These are phyloP conservation scores for Agaricus subrufescens DNA, from an alignment of 768 basidiomycete genomes.

Conservation along the genomic window DNA sequence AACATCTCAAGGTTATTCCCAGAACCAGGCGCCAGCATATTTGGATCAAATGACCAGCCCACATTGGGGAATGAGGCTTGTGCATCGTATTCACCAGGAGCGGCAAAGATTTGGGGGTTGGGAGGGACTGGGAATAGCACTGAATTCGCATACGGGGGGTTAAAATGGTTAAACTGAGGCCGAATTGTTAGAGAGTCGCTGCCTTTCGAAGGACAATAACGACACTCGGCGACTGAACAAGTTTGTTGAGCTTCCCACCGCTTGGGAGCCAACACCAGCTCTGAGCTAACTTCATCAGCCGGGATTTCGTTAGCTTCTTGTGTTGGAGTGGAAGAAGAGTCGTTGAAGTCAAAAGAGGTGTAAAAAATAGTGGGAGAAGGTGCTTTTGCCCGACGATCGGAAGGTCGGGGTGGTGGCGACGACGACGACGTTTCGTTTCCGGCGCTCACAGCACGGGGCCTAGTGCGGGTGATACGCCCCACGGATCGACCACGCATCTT, in stretches of 20 bases:
- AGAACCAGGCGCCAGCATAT: not conserved
- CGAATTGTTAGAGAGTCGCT: not conserved
- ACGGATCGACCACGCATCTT: slow-evolving; percentile 29
- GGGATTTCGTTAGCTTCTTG: not conserved
- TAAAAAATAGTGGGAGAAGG: slow-evolving; percentile 34
- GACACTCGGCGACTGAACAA: slow-evolving; percentile 8
- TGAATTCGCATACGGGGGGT: not conserved
- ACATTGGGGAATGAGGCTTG: not conserved
- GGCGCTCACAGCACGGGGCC: slow-evolving; percentile 9
- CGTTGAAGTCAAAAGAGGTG: slow-evolving; percentile 12
- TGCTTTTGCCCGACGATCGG: slow-evolving; percentile 1
- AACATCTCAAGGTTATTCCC: slow-evolving; percentile 5
- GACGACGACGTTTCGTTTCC: slow-evolving; percentile 4
- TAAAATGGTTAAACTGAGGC: not conserved
- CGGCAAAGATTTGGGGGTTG: not conserved
- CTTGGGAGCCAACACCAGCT: not conserved
- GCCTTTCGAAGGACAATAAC: slow-evolving; percentile 9
- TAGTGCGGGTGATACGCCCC: not conserved
- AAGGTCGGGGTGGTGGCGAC: slow-evolving; percentile 7
- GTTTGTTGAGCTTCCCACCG: slow-evolving; percentile 2
- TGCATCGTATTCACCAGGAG: not conserved
- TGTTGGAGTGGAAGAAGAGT: slow-evolving; percentile 13
- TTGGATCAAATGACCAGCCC: slow-evolving; percentile 5
- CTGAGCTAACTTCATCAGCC: not conserved
- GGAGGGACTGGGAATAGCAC: not conserved